Evolutionary conservation across 139 green algal genomes (phyloP), one percentile per base, ranked within the genome.

Genomic region (Yamagishiella unicocca): DNA sequence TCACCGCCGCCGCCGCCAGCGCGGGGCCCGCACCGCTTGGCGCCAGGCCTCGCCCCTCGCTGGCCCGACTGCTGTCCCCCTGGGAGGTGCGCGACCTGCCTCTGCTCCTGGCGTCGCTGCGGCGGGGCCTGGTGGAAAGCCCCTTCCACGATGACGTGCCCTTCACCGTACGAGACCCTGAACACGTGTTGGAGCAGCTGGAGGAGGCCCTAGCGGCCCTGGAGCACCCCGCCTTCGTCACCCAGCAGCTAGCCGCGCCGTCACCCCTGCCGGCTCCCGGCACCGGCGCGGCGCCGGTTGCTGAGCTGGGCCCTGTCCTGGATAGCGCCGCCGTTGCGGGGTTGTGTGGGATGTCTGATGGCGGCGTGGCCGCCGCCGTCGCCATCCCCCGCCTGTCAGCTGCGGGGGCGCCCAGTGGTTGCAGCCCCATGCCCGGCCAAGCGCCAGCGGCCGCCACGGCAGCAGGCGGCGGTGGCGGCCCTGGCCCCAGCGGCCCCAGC

Each of bases 31-130:
- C 35, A 0, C 27, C 35, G 35, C 27, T 24, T 35, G 46, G 38
- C 1, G 4, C 55, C 27, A 55, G 27, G 38, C 55, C 55, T 14
- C 77, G 38, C 55, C 54, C 38, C 33, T 53, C 76, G 5, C 55
- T 83, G n/a, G 12, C 74, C 12, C n/a, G 31, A 5, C 40, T 85
- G 55, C 40, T 85, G 79, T 77, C 79, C 2, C n/a, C 62, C 10
- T 77, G 79, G 42, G 79, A 85, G n/a, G 21, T 66, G 8, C 62
- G 79, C 4, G 79, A 85, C 81, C 24, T 79, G n/a, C 81, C 81
- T 8, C 25, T 70, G 42, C 64, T 87, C 21, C 8, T 79, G 8
- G 21, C n/a, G 21, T 33, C 81, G 45, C 62, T 87, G 81, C 81
- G 81, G 0, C 45, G 66, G 6, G 45, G 81, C 6, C 81, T 87